These are phyloP conservation scores for Yarrowia deformans DNA, from an alignment of 805 yeast genomes.

Conservation along the genomic window DNA sequence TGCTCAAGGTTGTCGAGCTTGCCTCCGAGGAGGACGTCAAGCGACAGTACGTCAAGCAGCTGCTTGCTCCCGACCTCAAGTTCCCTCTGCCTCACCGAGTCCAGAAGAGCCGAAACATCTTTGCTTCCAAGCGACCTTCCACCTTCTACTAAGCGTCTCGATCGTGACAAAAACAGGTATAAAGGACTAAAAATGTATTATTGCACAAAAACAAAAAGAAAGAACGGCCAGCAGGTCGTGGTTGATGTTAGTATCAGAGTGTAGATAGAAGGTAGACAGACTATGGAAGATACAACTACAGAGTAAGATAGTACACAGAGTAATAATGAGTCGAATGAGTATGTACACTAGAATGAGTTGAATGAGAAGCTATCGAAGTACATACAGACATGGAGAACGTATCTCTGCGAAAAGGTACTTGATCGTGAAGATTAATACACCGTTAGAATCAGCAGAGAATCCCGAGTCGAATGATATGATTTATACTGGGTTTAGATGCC, in stretches of 20 bases:
- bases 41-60: constrained; percentile 99
- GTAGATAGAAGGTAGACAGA: background rate
- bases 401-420: no score
- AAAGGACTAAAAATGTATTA: constrained; percentile 36
- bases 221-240: no score
- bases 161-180: constrained; percentile 1
- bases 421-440: no score
- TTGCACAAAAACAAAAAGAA: constrained; percentile 11
- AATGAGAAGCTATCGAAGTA: no score
- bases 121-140: constrained; percentile 91
- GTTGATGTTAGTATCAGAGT: background rate
- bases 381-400: no score
- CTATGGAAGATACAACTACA: no score
- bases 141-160: constrained; percentile 84
- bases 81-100: constrained; percentile 99
- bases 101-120: constrained; percentile 86
- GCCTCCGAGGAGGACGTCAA: constrained; percentile 97
- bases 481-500: no score
- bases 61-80: constrained; percentile 91
- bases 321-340: no score
- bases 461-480: no score
- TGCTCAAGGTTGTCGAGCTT: constrained; percentile 98
- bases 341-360: no score
- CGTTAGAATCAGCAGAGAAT: no score
- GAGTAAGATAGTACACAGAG: no score